Percentiles rank a stretch among this genome's conserved stretches.
Conservation (phyloP, 2,329 filamentous ascomycete species). For the Grosmannia huntii region DNA sequence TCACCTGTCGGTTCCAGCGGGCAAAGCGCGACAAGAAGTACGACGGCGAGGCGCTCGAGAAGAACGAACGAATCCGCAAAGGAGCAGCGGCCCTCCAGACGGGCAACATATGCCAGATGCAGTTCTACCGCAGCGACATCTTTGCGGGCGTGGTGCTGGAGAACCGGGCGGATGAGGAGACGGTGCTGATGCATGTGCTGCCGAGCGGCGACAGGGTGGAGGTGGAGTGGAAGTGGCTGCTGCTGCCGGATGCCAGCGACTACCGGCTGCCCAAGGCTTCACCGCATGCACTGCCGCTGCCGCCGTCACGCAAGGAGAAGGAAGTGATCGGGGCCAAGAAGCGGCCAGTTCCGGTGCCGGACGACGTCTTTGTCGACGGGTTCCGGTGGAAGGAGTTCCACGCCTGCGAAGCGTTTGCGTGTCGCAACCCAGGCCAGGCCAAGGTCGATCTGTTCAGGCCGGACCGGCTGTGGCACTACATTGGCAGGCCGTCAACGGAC, state of each 20-base stretch:
- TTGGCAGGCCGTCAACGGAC: slow-evolving; percentile 77
- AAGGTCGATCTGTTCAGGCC: slow-evolving; percentile 61
- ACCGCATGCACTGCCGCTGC: slow-evolving; percentile 57
- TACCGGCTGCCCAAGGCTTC: slow-evolving; percentile 65
- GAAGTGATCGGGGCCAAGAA: slow-evolving; percentile 58
- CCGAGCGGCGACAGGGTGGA: slow-evolving; percentile 70
- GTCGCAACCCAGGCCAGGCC: slow-evolving; percentile 43
- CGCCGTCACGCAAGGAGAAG: slow-evolving; percentile 47
- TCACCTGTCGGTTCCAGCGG: slow-evolving; percentile 89
- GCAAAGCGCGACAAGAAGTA: slow-evolving; percentile 71
- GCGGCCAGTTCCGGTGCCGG: slow-evolving; percentile 48
- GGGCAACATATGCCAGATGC: slow-evolving; percentile 75
- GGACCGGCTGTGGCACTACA: slow-evolving; percentile 77
- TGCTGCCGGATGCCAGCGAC: slow-evolving; percentile 58
- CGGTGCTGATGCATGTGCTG: slow-evolving; percentile 66
- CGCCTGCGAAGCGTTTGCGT: slow-evolving; percentile 33
- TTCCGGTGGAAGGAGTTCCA: slow-evolving; percentile 74
- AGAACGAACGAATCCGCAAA: slow-evolving; percentile 52
- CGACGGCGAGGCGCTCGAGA: slow-evolving; percentile 56
- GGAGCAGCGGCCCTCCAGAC: slow-evolving; percentile 55
- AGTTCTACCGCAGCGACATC: slow-evolving; percentile 73
- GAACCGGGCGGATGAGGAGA: slow-evolving; percentile 65
- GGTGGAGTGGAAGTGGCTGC: slow-evolving; percentile 73
- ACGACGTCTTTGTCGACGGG: slow-evolving; percentile 54
- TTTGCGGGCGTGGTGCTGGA: slow-evolving; percentile 82